Evolutionary conservation across 108 stramenopile species (phyloP), one percentile per base, ranked within the genome.

Genomic region (Cyclotella baltica): DNA sequence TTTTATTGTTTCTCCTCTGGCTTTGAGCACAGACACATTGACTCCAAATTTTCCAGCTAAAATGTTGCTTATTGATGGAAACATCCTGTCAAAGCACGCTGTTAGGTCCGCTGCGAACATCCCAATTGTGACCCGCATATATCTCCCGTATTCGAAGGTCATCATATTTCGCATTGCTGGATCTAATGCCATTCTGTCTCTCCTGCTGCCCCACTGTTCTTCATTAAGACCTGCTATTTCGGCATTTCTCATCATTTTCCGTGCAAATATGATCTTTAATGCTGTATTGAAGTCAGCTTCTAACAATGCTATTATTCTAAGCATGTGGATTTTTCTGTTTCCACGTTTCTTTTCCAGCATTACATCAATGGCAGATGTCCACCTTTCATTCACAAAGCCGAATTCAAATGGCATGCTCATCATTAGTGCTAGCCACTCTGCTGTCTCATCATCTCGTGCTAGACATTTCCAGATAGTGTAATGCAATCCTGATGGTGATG

Each of bases 341-440:
- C 77, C 77, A 6, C 48, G 37, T 59, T 71, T 78, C 62, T 78
- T 78, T 40, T 78, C 77, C 2, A 78, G 27, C 77, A 71, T 64
- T 19, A 63, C 57, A 55, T 77, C 76, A 2, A 47, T 59, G 18
- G 27, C 38, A 4, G 30, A 30, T 2, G 33, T 51, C 76, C 76
- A 77, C 13, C 58, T 4, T 0, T 28, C 2, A 2, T 58, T 56
- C 0, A 28, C 58, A 51, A 77, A 77, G 0, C 67, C 76, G n/a
- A 48, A 61, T 9, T 8, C 18, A 28, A 59, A 59, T 33, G 58
- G 58, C 11, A 59, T 5, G 58, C 58, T 59, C 58, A 77, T 46
- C 67, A 77, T 38, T 27, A 35, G 9, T 10, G 56, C 2, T 22
- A 56, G 22, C n/a, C n/a, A n/a, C n/a, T n/a, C n/a, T n/a, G n/a